Evolutionary conservation across 208 protist genomes (phyloP), one percentile per base, ranked within the genome.

Genomic region (Trypanosoma grayi): DNA sequence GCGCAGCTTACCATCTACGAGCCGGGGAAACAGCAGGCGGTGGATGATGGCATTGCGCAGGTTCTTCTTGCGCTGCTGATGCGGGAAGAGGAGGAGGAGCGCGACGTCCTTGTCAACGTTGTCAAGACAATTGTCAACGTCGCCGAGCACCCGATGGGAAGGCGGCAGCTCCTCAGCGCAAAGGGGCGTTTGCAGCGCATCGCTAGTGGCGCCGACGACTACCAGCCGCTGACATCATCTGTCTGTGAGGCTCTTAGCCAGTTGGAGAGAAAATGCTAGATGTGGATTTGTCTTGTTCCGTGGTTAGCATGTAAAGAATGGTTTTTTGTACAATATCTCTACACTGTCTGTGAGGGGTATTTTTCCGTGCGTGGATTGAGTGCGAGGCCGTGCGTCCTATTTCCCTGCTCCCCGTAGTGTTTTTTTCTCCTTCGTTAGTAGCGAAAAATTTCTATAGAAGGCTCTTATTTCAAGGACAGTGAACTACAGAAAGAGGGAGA

Each of bases 1-100:
- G 88, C 85, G 40, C 85, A 92, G 52, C 74, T 92, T 40, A 88
- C 85, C 1, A 75, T 95, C 43, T 70, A 85, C 54, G 88, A 92
- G 58, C 59, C 73, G 6, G 85, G 81, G 25, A 90, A 90, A 64
- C 60, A 78, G 13, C 83, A 92, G 62, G 79, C 83, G 24, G 71
- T 86, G 18, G 79, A 90, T 46, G 31, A 73, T 13, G 58, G 68
- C 11, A 40, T 87, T 7, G 57, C 80, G 0, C 47, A 37, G 16
- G 31, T 63, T 11, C 57, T 90, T 6, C 59, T 74, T 25, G 40
- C 47, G 3, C 66, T 85, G 25, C 60, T 92, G 2, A 61, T 37
- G 16, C 20, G 60, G 9, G 85, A 92, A 58, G 85, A 91, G 53
- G 88, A 95, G 58, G 85, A 91, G 53, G 88, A 95, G 62, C 83